phyloP scores from a whole-genome alignment of 2,329 filamentous ascomycete genomes.

The Aspergillus hortae region DNA sequence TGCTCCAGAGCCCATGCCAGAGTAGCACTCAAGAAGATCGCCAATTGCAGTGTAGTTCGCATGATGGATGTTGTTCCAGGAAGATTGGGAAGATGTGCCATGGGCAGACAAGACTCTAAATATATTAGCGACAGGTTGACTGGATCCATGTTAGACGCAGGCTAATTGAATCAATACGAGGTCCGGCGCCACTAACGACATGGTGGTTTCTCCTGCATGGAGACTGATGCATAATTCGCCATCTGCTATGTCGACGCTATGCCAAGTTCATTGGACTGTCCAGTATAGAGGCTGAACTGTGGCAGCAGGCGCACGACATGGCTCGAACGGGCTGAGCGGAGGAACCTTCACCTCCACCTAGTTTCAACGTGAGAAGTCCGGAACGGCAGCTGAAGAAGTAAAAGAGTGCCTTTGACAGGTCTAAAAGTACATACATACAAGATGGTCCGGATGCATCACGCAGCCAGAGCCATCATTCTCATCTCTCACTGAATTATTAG shows the following conservation, averaged over 20 bases:
- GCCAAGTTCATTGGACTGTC: too few relatives aligned
- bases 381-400: too few relatives aligned
- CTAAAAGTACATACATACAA: slow-evolving; percentile 4
- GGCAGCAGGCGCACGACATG: too few relatives aligned
- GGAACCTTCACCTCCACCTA: too few relatives aligned
- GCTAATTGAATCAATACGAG: background rate
- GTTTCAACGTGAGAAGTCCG: too few relatives aligned
- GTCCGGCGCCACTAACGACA: too few relatives aligned
- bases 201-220: background rate
- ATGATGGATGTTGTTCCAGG: background rate
- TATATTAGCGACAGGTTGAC: too few relatives aligned
- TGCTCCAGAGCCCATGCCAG: background rate
- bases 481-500: background rate
- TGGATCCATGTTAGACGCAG: background rate
- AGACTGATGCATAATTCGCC: background rate
- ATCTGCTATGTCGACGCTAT: too few relatives aligned
- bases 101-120: too few relatives aligned
- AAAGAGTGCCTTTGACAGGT: background rate
- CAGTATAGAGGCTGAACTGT: too few relatives aligned
- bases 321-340: too few relatives aligned
- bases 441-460: slow-evolving; percentile 1
- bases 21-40: background rate
- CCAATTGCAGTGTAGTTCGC: background rate
- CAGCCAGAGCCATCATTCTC: background rate
- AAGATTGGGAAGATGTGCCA: too few relatives aligned